Evolutionary conservation across 2,329 filamentous ascomycete genomes (phyloP), one percentile per base, ranked within the genome.

Genomic region (Diaporthe destruens): DNA sequence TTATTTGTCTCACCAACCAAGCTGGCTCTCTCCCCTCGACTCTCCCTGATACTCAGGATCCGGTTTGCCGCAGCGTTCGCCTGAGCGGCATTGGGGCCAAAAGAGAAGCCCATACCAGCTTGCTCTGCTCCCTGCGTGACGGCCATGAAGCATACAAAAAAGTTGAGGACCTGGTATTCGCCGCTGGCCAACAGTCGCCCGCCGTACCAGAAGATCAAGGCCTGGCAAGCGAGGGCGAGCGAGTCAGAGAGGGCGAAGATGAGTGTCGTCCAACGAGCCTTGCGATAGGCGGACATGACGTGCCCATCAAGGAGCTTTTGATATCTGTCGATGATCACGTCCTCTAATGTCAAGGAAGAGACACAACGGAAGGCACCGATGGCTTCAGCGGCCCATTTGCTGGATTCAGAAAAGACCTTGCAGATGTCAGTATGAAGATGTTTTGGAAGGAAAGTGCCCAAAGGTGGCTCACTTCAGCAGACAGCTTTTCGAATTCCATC

Each of bases 351-450:
- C 23, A 95, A 84, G 0, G 91, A 87, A 0, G 91, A 84, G 6
- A 95, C 93, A 0, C 93, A 95, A 12, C 93, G 87, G 79, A 94
- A 93, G 0, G 92, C 92, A 1, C 90, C 87, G 53, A 95, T 93
- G 5, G 92, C 89, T 79, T 95, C 93, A 1, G 92, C 89, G 0
- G 92, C 93, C 76, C 94, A 94, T 76, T 93, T 89, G 25, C 92
- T 93, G 77, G 91, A 94, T 75, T 92, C 89, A 20, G 88, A 86
- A 76, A 94, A 94, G 0, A 94, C 70, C 70, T 72, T 32, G 14
- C 8, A 44, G 6, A 57, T 11, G 42, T 53, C 3, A 53, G 55
- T 16, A 9, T 23, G 9, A 8, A 7, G 39, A 11, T 6, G 42
- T 2, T 7, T 2, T n/a, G 16, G 23, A 18, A 20, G 12, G 12